phyloP scores from a whole-genome alignment of 352 stramenopile genomes.

The Nothophytophthora sp. region DNA sequence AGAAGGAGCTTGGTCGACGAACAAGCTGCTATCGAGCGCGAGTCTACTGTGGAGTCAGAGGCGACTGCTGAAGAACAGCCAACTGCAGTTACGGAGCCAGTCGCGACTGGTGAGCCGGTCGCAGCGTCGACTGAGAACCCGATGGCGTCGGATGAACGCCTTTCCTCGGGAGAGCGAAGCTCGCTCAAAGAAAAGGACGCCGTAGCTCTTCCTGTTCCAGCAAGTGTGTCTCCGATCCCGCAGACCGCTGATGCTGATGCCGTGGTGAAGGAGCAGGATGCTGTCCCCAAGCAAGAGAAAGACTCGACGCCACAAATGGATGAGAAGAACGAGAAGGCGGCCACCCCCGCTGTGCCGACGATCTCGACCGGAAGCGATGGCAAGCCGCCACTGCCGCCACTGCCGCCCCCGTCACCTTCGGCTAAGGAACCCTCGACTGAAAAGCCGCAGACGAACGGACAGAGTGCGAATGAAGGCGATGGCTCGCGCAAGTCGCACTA shows the following conservation, averaged over 20 bases:
- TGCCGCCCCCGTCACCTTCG: conserved; percentile 9
- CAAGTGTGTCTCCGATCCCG: conserved; percentile 1
- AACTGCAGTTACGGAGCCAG: neutral
- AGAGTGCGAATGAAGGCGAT: conserved; percentile 27
- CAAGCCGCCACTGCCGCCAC: conserved; percentile 8
- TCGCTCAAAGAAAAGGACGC: conserved; percentile 15
- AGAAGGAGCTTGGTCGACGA: conserved; percentile 34
- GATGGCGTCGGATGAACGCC: conserved; percentile 3
- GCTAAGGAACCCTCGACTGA: conserved; percentile 14
- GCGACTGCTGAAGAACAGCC: conserved; percentile 7
- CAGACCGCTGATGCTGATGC: neutral
- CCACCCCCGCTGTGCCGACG: neutral
- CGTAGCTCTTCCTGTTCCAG: neutral
- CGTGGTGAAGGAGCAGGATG: conserved; percentile 1
- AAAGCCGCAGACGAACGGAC: conserved; percentile 21
- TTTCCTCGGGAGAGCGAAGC: conserved; percentile 7
- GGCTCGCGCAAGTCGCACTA: conserved; percentile 73
- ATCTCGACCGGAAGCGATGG: conserved; percentile 12
- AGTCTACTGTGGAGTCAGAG: conserved; percentile 7
- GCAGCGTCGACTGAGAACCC: conserved; percentile 4
- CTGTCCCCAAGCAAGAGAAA: conserved; percentile 8
- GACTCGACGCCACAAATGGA: conserved; percentile 7
- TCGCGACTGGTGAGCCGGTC: conserved; percentile 7
- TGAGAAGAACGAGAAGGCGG: conserved; percentile 5
- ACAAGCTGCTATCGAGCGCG: conserved; percentile 13